Conservation (phyloP, 495 filamentous ascomycete species). For the Hyphodiscus hymeniophilus region DNA sequence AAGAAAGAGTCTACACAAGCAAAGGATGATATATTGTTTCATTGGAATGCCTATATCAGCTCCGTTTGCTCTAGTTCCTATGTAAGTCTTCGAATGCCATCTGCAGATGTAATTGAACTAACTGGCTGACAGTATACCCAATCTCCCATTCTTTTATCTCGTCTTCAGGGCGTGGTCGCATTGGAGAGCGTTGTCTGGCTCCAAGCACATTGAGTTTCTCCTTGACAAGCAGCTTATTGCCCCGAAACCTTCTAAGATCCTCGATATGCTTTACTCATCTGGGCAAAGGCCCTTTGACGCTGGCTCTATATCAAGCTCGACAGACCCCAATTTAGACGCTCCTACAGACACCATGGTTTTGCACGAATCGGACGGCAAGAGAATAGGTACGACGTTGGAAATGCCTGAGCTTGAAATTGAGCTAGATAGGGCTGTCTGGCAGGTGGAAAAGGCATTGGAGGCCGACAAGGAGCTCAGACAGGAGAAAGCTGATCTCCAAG, state of each 20-base stretch:
- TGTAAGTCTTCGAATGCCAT: slow-evolving; percentile 48
- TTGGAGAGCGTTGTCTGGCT: slow-evolving; percentile 69
- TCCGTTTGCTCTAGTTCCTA: slow-evolving; percentile 71
- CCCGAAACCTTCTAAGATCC: slow-evolving; percentile 47
- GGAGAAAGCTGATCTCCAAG: slow-evolving; percentile 22
- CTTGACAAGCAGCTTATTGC: slow-evolving; percentile 60
- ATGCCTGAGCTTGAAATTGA: slow-evolving; percentile 81
- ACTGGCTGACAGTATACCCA: slow-evolving; percentile 58
- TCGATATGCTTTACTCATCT: slow-evolving; percentile 66
- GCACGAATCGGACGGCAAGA: slow-evolving; percentile 48
- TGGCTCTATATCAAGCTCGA: neutral
- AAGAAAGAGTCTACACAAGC: slow-evolving; percentile 66
- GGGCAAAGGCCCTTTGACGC: slow-evolving; percentile 21
- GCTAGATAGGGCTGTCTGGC: slow-evolving; percentile 80
- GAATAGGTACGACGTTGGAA: slow-evolving; percentile 61
- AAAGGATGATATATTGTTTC: slow-evolving; percentile 70
- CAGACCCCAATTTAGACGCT: slow-evolving; percentile 15
- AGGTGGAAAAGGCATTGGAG: slow-evolving; percentile 63
- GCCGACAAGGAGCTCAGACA: slow-evolving; percentile 31
- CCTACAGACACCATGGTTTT: slow-evolving; percentile 48
- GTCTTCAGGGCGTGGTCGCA: slow-evolving; percentile 68
- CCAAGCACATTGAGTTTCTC: slow-evolving; percentile 76
- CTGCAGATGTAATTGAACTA: neutral
- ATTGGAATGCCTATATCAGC: slow-evolving; percentile 75
- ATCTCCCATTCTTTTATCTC: slow-evolving; percentile 97